phyloP scores from a whole-genome alignment of 2,329 filamentous ascomycete genomes.

The Ramularia collo-cygni region DNA sequence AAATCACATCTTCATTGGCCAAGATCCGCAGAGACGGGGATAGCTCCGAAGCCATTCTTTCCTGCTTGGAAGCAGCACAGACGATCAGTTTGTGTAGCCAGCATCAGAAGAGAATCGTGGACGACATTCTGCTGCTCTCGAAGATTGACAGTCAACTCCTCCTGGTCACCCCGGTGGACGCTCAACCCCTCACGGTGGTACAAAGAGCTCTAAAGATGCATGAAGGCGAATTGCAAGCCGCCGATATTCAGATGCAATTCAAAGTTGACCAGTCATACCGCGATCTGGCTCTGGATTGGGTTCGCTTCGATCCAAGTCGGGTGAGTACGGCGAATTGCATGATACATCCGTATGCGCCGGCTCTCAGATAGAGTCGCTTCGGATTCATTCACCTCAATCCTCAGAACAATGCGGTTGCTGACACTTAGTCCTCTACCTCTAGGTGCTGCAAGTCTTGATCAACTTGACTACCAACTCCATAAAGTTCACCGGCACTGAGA shows the following conservation, averaged over 20 bases:
- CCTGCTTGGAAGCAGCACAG: constrained; percentile 65
- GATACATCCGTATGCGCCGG: background rate
- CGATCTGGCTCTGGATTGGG: constrained; percentile 54
- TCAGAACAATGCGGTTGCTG: no score
- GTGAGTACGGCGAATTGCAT: no score
- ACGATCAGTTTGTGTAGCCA: constrained; percentile 72
- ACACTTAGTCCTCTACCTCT: no score
- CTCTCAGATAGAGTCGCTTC: no score
- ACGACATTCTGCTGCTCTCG: constrained; percentile 52
- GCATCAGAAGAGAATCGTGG: constrained; percentile 74
- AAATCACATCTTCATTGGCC: constrained; percentile 52
- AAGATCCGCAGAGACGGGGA: constrained; percentile 41
- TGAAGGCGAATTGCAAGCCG: constrained; percentile 63
- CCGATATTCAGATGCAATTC: constrained; percentile 61
- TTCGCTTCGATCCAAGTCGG: constrained; percentile 66
- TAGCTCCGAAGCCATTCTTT: constrained; percentile 42
- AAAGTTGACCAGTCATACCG: constrained; percentile 56
- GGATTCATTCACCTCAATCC: no score
- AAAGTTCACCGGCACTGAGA: constrained; percentile 66
- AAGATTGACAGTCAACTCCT: constrained; percentile 60
- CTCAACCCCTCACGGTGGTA: constrained; percentile 60
- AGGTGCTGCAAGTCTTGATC: constrained; percentile 72
- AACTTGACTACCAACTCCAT: constrained; percentile 76
- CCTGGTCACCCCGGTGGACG: constrained; percentile 62
- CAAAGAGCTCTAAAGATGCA: constrained; percentile 69